These are phyloP conservation scores for Blechomonas ayalai DNA, from an alignment of 208 protist species.

Conservation along the genomic window DNA sequence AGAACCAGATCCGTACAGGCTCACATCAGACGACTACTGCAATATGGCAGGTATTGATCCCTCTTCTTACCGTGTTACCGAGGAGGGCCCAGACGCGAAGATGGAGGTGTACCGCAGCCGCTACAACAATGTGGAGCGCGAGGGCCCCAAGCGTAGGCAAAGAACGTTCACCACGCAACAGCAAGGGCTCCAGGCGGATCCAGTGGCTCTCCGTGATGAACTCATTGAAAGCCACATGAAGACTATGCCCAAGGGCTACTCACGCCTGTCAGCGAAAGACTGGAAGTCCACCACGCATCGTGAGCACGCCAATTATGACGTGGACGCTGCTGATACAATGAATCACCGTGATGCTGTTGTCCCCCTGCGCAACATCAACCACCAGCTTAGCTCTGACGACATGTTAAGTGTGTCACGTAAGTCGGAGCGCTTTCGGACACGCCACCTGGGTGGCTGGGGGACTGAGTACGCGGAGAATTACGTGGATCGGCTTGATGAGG, in stretches of 20 bases:
- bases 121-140: conserved; percentile 81
- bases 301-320: conserved; percentile 69
- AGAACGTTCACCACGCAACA: conserved; percentile 42
- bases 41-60: conserved; percentile 72
- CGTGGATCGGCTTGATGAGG: conserved; percentile 44
- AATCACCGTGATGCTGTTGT: conserved; percentile 54
- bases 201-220: conserved; percentile 23
- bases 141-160: conserved; percentile 61
- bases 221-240: conserved; percentile 31
- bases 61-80: conserved; percentile 55
- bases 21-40: conserved; percentile 86
- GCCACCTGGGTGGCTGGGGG: conserved; percentile 34
- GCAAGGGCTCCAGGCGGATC: conserved; percentile 45
- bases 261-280: conserved; percentile 56
- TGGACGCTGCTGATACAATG: conserved; percentile 30
- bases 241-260: conserved; percentile 55
- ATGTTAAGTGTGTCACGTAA: conserved; percentile 33
- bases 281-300: conserved; percentile 84
- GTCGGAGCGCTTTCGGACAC: conserved; percentile 20
- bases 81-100: conserved; percentile 10
- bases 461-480: conserved; percentile 70
- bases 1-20: conserved; percentile 50
- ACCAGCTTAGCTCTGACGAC: conserved; percentile 47
- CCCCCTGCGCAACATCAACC: conserved; percentile 66
- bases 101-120: conserved; percentile 77